phyloP scores from a whole-genome alignment of 2,329 filamentous ascomycete species.

The Penicillium sp. region DNA sequence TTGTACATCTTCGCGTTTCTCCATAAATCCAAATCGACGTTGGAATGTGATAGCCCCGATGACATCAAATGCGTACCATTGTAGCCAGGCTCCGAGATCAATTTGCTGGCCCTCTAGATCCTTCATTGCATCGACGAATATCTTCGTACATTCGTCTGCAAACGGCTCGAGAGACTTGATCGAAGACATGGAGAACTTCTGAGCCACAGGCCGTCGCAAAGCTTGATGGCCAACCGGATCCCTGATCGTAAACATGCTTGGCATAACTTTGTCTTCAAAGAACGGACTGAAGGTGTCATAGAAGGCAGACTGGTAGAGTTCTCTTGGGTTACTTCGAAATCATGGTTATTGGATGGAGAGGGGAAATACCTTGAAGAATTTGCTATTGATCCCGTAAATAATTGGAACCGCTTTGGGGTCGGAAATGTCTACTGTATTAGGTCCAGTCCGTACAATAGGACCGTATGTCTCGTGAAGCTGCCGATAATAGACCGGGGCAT shows the following conservation, averaged over 20 bases:
- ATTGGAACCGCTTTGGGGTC: not conserved
- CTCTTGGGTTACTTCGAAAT: not conserved
- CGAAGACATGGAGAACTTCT: not conserved
- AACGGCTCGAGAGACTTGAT: not conserved
- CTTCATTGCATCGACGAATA: not conserved
- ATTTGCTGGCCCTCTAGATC: not conserved
- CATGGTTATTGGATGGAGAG: not conserved
- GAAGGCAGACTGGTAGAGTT: not conserved
- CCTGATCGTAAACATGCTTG: not conserved
- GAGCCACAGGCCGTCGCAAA: not conserved
- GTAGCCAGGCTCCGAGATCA: not conserved
- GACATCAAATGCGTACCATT: slow-evolving; percentile 48
- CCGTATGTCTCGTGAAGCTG: not conserved
- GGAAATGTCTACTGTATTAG: not conserved
- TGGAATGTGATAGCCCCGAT: slow-evolving; percentile 79
- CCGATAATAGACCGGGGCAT: not conserved
- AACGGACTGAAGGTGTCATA: not conserved
- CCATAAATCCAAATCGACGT: slow-evolving; percentile 76
- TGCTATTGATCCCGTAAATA: not conserved
- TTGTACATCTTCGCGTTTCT: slow-evolving; percentile 75
- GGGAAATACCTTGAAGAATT: not conserved
- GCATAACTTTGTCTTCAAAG: not conserved
- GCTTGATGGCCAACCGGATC: not conserved
- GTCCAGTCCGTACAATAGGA: not conserved
- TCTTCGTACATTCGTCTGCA: not conserved